Conservation (phyloP, 177 flowering plant species). For the Telopea speciosissima region DNA sequence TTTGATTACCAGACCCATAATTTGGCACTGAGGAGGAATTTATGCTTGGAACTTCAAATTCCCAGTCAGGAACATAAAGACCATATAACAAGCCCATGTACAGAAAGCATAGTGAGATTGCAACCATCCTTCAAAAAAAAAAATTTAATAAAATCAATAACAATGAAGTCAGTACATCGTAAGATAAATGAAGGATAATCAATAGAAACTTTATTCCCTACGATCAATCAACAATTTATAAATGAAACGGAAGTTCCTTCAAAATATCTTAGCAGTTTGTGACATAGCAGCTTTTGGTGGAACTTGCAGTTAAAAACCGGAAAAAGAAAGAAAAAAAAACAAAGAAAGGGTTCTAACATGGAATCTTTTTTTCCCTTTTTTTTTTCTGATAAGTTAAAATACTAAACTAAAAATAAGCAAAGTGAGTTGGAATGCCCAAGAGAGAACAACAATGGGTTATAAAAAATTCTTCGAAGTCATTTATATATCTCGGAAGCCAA, state of each 20-base stretch:
- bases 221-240: background rate
- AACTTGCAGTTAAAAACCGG: too few species aligned
- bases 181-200: background rate
- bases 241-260: background rate
- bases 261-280: background rate
- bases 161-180: conserved; percentile 3
- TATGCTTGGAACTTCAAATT: conserved; percentile 31
- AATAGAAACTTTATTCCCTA: background rate
- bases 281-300: background rate
- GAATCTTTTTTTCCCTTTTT: too few species aligned
- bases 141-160: background rate
- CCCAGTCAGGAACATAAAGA: conserved; percentile 72
- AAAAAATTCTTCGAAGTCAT: too few species aligned
- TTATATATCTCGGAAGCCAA: too few species aligned
- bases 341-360: too few species aligned
- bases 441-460: background rate
- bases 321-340: too few species aligned
- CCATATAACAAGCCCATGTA: conserved; percentile 57
- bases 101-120: conserved; percentile 33
- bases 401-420: too few species aligned
- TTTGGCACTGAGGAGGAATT: conserved; percentile 11
- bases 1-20: conserved; percentile 32
- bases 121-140: conserved; percentile 40
- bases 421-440: background rate
- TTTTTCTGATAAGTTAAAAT: too few species aligned